Evolutionary conservation across 176 grass and related monocot species (phyloP).

Genomic region (Leersia perrieri): DNA sequence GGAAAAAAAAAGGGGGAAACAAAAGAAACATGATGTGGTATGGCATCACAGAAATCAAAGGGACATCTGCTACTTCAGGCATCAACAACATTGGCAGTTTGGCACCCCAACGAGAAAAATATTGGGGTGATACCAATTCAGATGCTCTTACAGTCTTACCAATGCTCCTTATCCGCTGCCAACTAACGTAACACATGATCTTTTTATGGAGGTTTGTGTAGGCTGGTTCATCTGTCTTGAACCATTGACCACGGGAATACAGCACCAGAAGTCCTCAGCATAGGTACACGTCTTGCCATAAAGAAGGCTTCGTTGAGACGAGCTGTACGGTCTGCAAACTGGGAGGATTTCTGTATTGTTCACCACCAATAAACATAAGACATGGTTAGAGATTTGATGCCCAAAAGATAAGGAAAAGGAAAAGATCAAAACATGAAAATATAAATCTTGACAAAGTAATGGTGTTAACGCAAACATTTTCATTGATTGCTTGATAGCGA

Average conservation of each 20-base stretch:
- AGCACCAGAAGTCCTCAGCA: constrained; percentile 51
- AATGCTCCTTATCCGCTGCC: constrained; percentile 11
- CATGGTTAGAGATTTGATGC: constrained; percentile 14
- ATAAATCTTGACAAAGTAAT: not conserved
- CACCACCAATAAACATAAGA: not conserved
- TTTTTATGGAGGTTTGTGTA: not conserved
- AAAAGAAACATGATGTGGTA: not conserved
- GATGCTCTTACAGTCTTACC: constrained; percentile 5
- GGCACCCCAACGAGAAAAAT: constrained; percentile 4
- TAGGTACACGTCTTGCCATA: constrained; percentile 47
- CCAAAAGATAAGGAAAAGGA: not conserved
- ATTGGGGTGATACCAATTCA: not conserved
- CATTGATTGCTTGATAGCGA: not conserved
- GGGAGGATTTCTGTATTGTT: constrained; percentile 55
- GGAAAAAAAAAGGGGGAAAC: not conserved
- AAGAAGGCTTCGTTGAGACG: constrained; percentile 67
- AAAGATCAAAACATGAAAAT: not conserved
- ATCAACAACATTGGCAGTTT: not conserved
- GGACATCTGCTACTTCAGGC: constrained; percentile 4
- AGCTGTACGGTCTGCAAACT: constrained; percentile 43
- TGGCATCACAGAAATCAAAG: not conserved
- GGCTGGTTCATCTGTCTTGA: constrained; percentile 51
- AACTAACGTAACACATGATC: not conserved
- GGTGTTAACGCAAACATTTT: not conserved
- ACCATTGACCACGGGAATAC: constrained; percentile 56